A percentile compares a stretch with the other conserved stretches of the same genome.
phyloP scores from a whole-genome alignment of 176 grass and related monocot species.

The Bonia amplexicaulis region DNA sequence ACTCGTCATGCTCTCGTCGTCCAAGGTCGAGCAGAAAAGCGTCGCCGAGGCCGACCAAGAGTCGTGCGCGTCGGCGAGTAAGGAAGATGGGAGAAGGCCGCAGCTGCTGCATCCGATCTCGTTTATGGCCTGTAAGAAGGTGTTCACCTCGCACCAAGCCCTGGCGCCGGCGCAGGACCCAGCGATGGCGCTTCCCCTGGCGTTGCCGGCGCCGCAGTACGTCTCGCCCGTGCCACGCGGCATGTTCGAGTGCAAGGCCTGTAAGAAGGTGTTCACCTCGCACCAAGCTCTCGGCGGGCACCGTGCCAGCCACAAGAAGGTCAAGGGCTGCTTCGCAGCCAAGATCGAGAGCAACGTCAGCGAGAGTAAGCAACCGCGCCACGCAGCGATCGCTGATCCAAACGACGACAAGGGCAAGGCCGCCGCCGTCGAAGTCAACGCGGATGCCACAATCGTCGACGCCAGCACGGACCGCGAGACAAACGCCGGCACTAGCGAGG shows the following conservation, averaged over 20 bases:
- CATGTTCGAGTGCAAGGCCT: slow-evolving; percentile 84
- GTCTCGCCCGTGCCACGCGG: slow-evolving; percentile 13
- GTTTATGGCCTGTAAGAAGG: slow-evolving; percentile 66
- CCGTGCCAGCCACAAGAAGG: slow-evolving; percentile 89
- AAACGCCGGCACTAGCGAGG: slow-evolving; percentile 1
- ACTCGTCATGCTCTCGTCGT: slow-evolving; percentile 68
- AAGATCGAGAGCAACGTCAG: slow-evolving; percentile 16
- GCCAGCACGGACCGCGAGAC: not conserved
- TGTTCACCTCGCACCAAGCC: slow-evolving; percentile 85
- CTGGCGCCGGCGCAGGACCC: slow-evolving; percentile 25
- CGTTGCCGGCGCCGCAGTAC: slow-evolving; percentile 3
- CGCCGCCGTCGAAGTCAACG: not conserved
- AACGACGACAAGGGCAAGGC: not conserved
- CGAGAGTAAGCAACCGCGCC: not conserved
- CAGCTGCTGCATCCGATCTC: slow-evolving; percentile 21
- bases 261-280: slow-evolving; percentile 89
- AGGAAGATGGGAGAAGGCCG: slow-evolving; percentile 16
- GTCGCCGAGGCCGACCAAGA: not conserved
- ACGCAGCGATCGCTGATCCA: not conserved
- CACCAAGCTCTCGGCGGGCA: slow-evolving; percentile 87
- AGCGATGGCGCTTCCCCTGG: not conserved
- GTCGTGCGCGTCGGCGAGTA: slow-evolving; percentile 11
- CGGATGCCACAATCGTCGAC: not conserved
- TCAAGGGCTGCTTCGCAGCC: slow-evolving; percentile 71
- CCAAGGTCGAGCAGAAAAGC: slow-evolving; percentile 6